These are phyloP conservation scores for Emergomyces orientalis DNA, from an alignment of 2,329 filamentous ascomycete genomes.

Conservation along the genomic window DNA sequence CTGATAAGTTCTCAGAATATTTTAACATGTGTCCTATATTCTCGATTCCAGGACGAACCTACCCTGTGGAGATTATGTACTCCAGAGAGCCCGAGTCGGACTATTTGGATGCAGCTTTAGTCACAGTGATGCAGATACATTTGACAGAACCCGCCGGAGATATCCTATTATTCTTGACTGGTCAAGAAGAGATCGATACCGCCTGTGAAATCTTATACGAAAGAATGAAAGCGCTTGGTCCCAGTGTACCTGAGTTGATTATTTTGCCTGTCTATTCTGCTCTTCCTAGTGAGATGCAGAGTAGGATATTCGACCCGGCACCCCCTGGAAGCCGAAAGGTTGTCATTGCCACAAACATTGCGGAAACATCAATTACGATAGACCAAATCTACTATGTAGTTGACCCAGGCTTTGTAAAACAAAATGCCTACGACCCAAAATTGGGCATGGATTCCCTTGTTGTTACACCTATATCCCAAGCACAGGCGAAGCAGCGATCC, in stretches of 20 bases:
- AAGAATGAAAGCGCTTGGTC: constrained; percentile 89
- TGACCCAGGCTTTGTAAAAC: constrained; percentile 95
- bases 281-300: constrained; percentile 87
- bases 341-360: constrained; percentile 96
- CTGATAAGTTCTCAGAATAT: constrained; percentile 93
- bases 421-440: constrained; percentile 94
- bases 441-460: constrained; percentile 95
- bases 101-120: constrained; percentile 86
- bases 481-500: constrained; percentile 88
- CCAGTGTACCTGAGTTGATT: constrained; percentile 80
- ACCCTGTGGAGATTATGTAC: constrained; percentile 92
- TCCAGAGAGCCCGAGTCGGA: constrained; percentile 91
- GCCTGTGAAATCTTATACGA: constrained; percentile 87
- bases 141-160: constrained; percentile 85
- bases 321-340: constrained; percentile 81
- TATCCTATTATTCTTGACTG: constrained; percentile 92
- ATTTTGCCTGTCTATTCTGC: constrained; percentile 95
- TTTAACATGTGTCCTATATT: constrained; percentile 96
- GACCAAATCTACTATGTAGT: constrained; percentile 97
- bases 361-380: constrained; percentile 95
- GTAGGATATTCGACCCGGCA: constrained; percentile 86
- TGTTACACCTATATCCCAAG: constrained; percentile 92
- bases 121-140: constrained; percentile 97
- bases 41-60: constrained; percentile 89
- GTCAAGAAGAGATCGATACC: constrained; percentile 96